Evolutionary conservation across 441 rosid genomes (phyloP), one percentile per base, ranked within the genome.

Genomic region (Biscutella laevigata): DNA sequence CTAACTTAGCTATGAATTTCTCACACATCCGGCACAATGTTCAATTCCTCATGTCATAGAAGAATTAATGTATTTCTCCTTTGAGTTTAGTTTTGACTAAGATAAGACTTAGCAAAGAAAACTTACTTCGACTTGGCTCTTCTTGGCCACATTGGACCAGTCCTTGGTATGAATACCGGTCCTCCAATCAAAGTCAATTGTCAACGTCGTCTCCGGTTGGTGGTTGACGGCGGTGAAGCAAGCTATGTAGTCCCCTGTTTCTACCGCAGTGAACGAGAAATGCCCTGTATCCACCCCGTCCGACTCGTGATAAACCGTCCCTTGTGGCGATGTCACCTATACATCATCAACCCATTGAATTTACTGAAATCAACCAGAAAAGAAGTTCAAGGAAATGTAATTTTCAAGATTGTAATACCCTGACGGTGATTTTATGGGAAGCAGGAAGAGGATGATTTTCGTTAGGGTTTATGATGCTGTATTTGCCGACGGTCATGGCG

Each of bases 61-160:
- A 30, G 2, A 13, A 51, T 41, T 51, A 61, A 51, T 42, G 37
- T 20, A 38, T n/a, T 8, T 27, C 7, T 11, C 16, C 29, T 11
- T 17, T 12, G 35, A 45, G 12, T 25, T 12, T 52, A 30, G 33
- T 14, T 43, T 63, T n/a, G 56, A 62, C 43, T 24, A 64, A 33
- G 7, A 4, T 39, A 1, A 49, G 36, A 29, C 12, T 39, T 27
- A 25, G 13, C 8, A 27, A 0, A 55, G 3, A 9, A n/a, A 50
- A 66, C 82, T 72, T 61, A 83, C 92, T 50, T 81, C 81, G 11
- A 77, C 76, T 67, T 79, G 76, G 52, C 74, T 79, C 64, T 77
- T 81, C 82, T 83, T 83, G 42, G 88, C 92, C 25, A 81, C 83
- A 39, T 65, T 81, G 0, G 82, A 45, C 92, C 88, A 81, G 27